A percentile compares a stretch with the other conserved stretches of the same genome.
Conservation (phyloP, 73 alveolate species). For the Halteria grandinella region DNA sequence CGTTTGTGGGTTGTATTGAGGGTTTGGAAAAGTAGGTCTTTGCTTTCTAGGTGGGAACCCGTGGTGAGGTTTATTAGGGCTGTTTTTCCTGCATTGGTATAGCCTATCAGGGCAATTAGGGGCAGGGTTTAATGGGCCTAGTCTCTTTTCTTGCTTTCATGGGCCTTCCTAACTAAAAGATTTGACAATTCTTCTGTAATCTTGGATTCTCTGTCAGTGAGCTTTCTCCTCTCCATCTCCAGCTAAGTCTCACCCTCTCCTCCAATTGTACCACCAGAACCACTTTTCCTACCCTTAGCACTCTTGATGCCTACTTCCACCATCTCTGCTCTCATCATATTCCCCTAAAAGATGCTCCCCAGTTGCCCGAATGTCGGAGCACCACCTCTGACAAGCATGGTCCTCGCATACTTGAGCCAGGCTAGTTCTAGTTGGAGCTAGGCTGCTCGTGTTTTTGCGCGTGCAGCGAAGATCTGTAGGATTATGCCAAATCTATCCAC, state of each 20-base stretch:
- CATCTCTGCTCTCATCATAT: conserved; percentile 56
- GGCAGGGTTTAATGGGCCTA: conserved; percentile 62
- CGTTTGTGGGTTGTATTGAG: conserved; percentile 78
- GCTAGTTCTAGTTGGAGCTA: conserved; percentile 80
- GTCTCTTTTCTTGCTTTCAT: conserved; percentile 27
- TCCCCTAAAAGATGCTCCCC: conserved; percentile 64
- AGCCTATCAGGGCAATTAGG: conserved; percentile 85
- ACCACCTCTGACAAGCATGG: conserved; percentile 81
- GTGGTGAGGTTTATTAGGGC: conserved; percentile 80
- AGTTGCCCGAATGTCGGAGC: conserved; percentile 76
- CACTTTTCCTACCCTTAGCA: conserved; percentile 82
- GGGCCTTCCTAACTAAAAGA: conserved; percentile 25
- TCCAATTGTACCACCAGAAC: conserved; percentile 67
- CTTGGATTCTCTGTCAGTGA: conserved; percentile 77
- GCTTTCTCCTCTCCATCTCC: conserved; percentile 77
- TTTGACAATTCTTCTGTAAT: conserved; percentile 58
- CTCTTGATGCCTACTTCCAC: conserved; percentile 75
- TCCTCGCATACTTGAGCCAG: conserved; percentile 81
- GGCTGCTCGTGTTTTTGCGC: conserved; percentile 80
- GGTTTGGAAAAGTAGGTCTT: conserved; percentile 81
- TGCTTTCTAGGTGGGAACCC: conserved; percentile 64
- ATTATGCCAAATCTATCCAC: conserved; percentile 88
- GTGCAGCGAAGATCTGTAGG: conserved; percentile 83
- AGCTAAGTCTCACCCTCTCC: conserved; percentile 91
- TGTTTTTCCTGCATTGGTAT: conserved; percentile 94